Evolutionary conservation across 2,329 filamentous ascomycete genomes (phyloP), one percentile per base, ranked within the genome.

Genomic region (Clonostachys solani): DNA sequence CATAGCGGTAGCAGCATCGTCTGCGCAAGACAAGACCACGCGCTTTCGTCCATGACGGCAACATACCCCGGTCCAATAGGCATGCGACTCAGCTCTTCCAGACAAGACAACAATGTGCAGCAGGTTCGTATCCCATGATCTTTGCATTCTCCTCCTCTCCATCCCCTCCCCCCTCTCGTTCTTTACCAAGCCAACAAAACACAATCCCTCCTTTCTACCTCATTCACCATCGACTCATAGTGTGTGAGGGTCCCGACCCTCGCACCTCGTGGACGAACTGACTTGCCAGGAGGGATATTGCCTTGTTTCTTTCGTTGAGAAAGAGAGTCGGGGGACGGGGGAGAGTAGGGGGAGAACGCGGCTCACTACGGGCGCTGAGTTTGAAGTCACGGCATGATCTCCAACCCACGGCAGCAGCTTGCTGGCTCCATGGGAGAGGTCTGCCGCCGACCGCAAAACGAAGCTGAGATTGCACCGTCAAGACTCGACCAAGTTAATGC

Each of bases 401-500:
- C 42, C 42, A 43, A 43, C 34, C 34, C 15, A 19, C 16, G 40
- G 29, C 12, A 29, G 23, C 23, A 29, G 23, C 42, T n/a, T 37
- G 41, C 43, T 17, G 19, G 42, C 37, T 12, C 49, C 37, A 29
- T 55, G 60, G 69, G 68, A 74, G 71, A 75, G 68, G 63, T 50
- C 42, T 48, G 47, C 54, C n/a, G 18, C 40, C 35, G n/a, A 33
- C 15, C 58, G 65, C 72, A 54, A 59, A 64, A 69, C 41, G 23
- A 61, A 81, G 89, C 89, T 92, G 89, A 94, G 89, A 92, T 86
- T 84, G 86, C 83, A 94, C 89, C 88, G 89, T 92, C 76, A 87
- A 83, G 84, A 92, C 88, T 92, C 88, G 89, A 94, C 89, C 89
- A 94, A 94, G 89, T 89, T 92, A 94, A 92, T 91, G 86, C 89